Conservation (phyloP, 768 basidiomycete genomes). For the Chlorophyllum brunneum region DNA sequence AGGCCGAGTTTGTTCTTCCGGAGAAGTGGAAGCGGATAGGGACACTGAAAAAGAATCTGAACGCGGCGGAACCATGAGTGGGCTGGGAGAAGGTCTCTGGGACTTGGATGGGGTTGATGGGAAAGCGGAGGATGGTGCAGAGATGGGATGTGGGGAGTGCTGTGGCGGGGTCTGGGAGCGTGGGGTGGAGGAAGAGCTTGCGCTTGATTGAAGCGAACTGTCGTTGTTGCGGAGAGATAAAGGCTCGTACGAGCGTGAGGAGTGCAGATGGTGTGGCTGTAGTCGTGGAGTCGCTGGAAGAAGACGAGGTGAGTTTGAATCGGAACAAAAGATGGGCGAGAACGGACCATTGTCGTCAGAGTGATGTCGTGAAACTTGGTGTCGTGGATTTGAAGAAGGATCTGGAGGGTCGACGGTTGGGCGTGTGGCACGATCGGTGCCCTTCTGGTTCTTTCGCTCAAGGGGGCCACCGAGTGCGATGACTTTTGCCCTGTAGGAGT, state of each 20-base stretch:
- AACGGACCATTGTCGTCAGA: constrained; percentile 38
- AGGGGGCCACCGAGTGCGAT: constrained; percentile 22
- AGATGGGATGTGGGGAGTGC: constrained; percentile 17
- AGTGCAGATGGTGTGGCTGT: constrained; percentile 28
- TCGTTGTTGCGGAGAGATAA: constrained; percentile 24
- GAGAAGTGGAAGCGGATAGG: constrained; percentile 26
- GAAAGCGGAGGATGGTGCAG: constrained; percentile 17
- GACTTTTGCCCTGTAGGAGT: constrained; percentile 55
- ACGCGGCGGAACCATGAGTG: constrained; percentile 36
- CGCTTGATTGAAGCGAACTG: constrained; percentile 21
- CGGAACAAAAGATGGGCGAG: constrained; percentile 7
- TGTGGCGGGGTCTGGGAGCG: constrained; percentile 18
- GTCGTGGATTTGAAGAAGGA: constrained; percentile 20
- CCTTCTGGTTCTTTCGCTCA: constrained; percentile 28
- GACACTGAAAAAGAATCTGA: constrained; percentile 30
- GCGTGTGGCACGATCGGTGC: constrained; percentile 23
- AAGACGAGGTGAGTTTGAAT: constrained; percentile 12
- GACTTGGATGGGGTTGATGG: constrained; percentile 14
- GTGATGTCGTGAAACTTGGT: constrained; percentile 27
- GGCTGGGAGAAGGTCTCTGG: constrained; percentile 24
- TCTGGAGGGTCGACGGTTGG: constrained; percentile 25
- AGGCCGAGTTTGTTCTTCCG: constrained; percentile 23
- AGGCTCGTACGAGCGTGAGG: constrained; percentile 41
- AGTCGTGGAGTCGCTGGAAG: constrained; percentile 26
- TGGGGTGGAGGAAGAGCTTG: constrained; percentile 11